These are phyloP conservation scores for Tetrapisispora fleetii DNA, from an alignment of 805 yeast genomes.

Conservation along the genomic window DNA sequence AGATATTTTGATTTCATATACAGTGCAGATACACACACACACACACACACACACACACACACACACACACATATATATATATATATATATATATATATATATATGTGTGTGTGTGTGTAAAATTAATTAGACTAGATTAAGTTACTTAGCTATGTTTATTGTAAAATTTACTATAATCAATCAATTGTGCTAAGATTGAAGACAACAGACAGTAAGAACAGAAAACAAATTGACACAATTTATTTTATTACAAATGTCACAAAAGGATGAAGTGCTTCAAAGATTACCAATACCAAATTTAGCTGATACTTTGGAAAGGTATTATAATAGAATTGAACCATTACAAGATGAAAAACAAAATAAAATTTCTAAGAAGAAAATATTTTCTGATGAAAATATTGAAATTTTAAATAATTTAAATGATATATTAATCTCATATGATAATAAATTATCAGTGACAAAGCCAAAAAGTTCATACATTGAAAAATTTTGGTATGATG, in stretches of 20 bases:
- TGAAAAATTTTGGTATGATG: conserved; percentile 91
- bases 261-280: conserved; percentile 2
- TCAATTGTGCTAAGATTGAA: not conserved
- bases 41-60: too few relatives aligned
- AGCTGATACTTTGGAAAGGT: conserved; percentile 53
- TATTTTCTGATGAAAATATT: conserved; percentile 17
- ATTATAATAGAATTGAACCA: conserved; percentile 61
- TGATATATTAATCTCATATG: conserved; percentile 48
- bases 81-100: too few relatives aligned
- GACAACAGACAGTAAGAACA: not conserved
- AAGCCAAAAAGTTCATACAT: conserved; percentile 66
- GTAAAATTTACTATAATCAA: too few relatives aligned
- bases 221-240: not conserved
- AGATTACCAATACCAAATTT: conserved; percentile 72
- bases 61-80: too few relatives aligned
- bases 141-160: too few relatives aligned
- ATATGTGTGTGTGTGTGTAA: too few relatives aligned
- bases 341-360: conserved; percentile 73
- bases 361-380: conserved; percentile 44
- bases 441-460: conserved; percentile 52
- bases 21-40: too few relatives aligned
- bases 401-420: conserved; percentile 41
- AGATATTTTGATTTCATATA: too few relatives aligned
- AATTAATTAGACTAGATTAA: too few relatives aligned
- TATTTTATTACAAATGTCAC: not conserved